phyloP scores from a whole-genome alignment of 1,139 yeast species.

The Pichia sp. region DNA sequence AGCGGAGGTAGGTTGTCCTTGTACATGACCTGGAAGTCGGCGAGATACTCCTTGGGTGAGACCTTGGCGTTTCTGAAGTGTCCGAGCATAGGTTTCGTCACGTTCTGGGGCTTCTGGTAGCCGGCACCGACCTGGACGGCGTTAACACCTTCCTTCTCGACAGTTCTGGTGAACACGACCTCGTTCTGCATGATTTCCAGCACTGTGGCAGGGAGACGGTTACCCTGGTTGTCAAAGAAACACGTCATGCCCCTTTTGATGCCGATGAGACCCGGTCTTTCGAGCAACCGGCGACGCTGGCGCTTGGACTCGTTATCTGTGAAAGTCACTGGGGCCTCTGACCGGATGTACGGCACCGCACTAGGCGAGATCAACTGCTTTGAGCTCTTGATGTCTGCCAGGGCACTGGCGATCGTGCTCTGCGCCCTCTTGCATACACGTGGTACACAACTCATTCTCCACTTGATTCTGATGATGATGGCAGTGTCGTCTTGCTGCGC shows the following conservation, averaged over 20 bases:
- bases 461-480: background rate
- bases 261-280: slow-evolving; percentile 81
- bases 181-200: slow-evolving; percentile 85
- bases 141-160: slow-evolving; percentile 67
- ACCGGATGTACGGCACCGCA: slow-evolving; percentile 46
- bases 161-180: slow-evolving; percentile 68
- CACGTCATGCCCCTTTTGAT: slow-evolving; percentile 88
- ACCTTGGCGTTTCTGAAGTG: slow-evolving; percentile 77
- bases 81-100: slow-evolving; percentile 64
- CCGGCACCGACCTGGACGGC: slow-evolving; percentile 92
- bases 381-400: slow-evolving; percentile 7
- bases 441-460: slow-evolving; percentile 7
- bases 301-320: slow-evolving; percentile 58
- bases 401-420: slow-evolving; percentile 8
- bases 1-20: slow-evolving; percentile 63
- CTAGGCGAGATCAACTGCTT: slow-evolving; percentile 37
- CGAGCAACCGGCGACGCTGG: slow-evolving; percentile 61
- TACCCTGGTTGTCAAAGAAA: slow-evolving; percentile 70
- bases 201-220: slow-evolving; percentile 73
- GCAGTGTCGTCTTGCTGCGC: background rate
- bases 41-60: slow-evolving; percentile 71
- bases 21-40: slow-evolving; percentile 75
- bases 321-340: slow-evolving; percentile 42
- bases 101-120: slow-evolving; percentile 54
- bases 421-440: slow-evolving; percentile 11